These are phyloP conservation scores for Melanopsichium pennsylvanicum DNA, from an alignment of 1,284 basidiomycete genomes.

Conservation along the genomic window DNA sequence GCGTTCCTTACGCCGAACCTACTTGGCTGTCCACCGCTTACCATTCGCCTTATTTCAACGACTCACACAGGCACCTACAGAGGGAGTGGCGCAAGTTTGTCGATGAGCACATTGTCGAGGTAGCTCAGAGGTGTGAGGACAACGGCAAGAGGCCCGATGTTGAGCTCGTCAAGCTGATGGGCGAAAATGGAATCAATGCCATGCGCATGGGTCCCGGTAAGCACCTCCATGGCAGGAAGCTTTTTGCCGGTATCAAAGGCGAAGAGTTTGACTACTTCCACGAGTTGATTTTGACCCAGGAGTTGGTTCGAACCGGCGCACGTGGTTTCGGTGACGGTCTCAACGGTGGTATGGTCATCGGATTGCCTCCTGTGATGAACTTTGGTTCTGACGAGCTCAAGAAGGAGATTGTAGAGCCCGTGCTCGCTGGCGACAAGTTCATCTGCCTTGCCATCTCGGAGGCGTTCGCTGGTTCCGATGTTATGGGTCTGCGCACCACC, in stretches of 20 bases:
- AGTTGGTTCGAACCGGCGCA: constrained; percentile 78
- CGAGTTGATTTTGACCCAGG: constrained; percentile 82
- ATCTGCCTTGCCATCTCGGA: constrained; percentile 84
- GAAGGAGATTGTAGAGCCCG: constrained; percentile 79
- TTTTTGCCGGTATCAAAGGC: constrained; percentile 85
- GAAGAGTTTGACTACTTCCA: constrained; percentile 89
- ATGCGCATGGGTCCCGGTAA: constrained; percentile 74
- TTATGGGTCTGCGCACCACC: constrained; percentile 74
- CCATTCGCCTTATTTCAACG: constrained; percentile 67
- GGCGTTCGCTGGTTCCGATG: constrained; percentile 90
- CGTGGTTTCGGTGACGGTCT: constrained; percentile 69
- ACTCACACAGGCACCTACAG: constrained; percentile 66
- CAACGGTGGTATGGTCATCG: constrained; percentile 67
- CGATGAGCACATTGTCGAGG: constrained; percentile 84
- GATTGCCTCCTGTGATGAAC: constrained; percentile 73
- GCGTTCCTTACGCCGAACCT: constrained; percentile 65
- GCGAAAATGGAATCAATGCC: constrained; percentile 59
- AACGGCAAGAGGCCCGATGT: constrained; percentile 74
- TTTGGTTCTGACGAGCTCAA: constrained; percentile 81
- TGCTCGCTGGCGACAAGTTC: constrained; percentile 83
- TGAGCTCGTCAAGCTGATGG: constrained; percentile 67
- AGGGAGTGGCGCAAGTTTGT: constrained; percentile 69
- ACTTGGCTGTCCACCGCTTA: constrained; percentile 58
- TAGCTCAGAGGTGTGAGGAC: constrained; percentile 81
- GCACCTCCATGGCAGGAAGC: constrained; percentile 80